These are phyloP conservation scores for Elaphomyces granulatus DNA, from an alignment of 495 filamentous ascomycete genomes.

Conservation along the genomic window DNA sequence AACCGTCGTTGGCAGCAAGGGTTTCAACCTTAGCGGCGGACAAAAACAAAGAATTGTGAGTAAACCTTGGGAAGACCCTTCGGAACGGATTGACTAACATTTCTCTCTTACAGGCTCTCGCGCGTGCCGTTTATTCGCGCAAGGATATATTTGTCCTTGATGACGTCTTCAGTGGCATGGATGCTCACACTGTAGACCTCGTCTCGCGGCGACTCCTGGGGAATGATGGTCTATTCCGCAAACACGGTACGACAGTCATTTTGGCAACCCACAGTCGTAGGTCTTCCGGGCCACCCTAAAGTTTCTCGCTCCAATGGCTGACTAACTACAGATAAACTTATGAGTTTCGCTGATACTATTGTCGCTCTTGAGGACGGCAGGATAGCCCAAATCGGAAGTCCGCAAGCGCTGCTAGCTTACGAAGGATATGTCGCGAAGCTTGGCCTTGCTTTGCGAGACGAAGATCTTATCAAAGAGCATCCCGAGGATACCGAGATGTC, in stretches of 20 bases:
- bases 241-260: constrained; percentile 30
- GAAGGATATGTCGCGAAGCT: constrained; percentile 17
- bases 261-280: constrained; percentile 4
- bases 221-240: constrained; percentile 36
- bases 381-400: constrained; percentile 31
- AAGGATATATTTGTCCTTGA: constrained; percentile 41
- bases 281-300: no score
- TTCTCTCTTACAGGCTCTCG: constrained; percentile 25
- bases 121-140: constrained; percentile 43
- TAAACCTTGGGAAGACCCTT: no score
- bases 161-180: constrained; percentile 47
- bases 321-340: no score
- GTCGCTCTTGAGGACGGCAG: constrained; percentile 28
- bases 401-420: constrained; percentile 16
- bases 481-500: no score
- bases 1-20: constrained; percentile 49
- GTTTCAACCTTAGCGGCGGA: constrained; percentile 48
- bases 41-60: constrained; percentile 49
- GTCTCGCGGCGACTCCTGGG: constrained; percentile 45
- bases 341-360: constrained; percentile 35
- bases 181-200: constrained; percentile 43
- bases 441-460: no score
- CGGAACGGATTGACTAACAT: constrained; percentile 4
- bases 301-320: no score
- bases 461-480: no score